phyloP scores from a whole-genome alignment of 495 filamentous ascomycete species.

The Neurospora pannonica region DNA sequence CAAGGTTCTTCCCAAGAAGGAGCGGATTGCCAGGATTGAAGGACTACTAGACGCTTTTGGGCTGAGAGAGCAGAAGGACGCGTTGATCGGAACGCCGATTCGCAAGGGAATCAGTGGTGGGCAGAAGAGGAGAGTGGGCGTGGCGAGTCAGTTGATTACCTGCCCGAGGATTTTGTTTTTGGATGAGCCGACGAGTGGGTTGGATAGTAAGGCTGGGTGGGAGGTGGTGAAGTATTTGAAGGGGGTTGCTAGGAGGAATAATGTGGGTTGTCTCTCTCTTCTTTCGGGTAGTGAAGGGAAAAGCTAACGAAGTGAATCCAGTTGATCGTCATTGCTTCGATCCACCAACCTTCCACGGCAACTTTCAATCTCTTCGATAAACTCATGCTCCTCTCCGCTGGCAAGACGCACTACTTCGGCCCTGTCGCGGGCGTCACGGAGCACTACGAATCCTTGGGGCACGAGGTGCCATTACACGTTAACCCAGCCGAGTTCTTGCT shows the following conservation, averaged over 20 bases:
- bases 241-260: slow-evolving; percentile 55
- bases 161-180: slow-evolving; percentile 69
- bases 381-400: slow-evolving; percentile 60
- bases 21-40: slow-evolving; percentile 72
- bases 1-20: slow-evolving; percentile 25
- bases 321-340: slow-evolving; percentile 63
- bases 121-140: slow-evolving; percentile 68
- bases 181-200: slow-evolving; percentile 72
- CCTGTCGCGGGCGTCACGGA: slow-evolving; percentile 36
- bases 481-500: slow-evolving; percentile 75
- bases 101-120: slow-evolving; percentile 72
- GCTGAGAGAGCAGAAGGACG: slow-evolving; percentile 57
- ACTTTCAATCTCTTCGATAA: slow-evolving; percentile 75
- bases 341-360: slow-evolving; percentile 71
- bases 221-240: slow-evolving; percentile 75
- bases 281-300: slow-evolving; percentile 13
- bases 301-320: slow-evolving; percentile 46
- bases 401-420: slow-evolving; percentile 62
- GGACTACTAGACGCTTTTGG: slow-evolving; percentile 77
- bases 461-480: slow-evolving; percentile 51
- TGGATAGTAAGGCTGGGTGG: slow-evolving; percentile 72
- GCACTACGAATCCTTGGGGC: slow-evolving; percentile 52
- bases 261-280: slow-evolving; percentile 45
- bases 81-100: slow-evolving; percentile 68
- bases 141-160: slow-evolving; percentile 72